These are phyloP conservation scores for Paramecium sexaurelia DNA, from an alignment of 73 alveolate species.

Conservation along the genomic window DNA sequence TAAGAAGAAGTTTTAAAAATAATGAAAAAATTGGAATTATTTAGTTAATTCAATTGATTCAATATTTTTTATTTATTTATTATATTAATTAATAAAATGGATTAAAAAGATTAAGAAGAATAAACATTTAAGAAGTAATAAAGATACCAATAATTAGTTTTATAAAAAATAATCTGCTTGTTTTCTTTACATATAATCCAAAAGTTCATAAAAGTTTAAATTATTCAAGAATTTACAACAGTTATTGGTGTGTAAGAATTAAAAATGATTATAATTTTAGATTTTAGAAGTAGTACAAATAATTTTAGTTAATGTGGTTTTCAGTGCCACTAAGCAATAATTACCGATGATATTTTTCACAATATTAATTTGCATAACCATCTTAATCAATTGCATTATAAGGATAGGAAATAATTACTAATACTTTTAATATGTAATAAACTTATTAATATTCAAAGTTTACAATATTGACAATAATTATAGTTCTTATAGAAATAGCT, in stretches of 20 bases:
- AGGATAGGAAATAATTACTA: background rate
- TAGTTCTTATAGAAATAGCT: background rate
- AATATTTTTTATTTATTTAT: background rate
- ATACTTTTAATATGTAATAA: background rate
- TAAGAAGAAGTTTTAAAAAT: background rate
- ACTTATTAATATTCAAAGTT: background rate
- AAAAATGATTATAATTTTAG: background rate
- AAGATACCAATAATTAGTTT: background rate
- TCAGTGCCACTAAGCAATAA: background rate
- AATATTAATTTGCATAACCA: background rate
- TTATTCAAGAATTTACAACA: background rate
- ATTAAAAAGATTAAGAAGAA: background rate
- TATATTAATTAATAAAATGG: background rate
- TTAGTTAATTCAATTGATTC: background rate
- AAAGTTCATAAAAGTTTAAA: background rate
- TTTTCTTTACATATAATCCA: background rate
- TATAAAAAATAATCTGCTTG: background rate
- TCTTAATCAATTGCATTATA: background rate
- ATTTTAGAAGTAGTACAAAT: slow-evolving; percentile 3
- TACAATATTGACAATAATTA: background rate
- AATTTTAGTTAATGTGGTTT: background rate
- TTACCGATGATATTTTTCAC: background rate
- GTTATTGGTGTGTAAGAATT: background rate
- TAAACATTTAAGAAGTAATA: background rate
- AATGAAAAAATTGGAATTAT: background rate